These are phyloP conservation scores for Rhynchosporium agropyri DNA, from an alignment of 2,329 filamentous ascomycete genomes.

Conservation along the genomic window DNA sequence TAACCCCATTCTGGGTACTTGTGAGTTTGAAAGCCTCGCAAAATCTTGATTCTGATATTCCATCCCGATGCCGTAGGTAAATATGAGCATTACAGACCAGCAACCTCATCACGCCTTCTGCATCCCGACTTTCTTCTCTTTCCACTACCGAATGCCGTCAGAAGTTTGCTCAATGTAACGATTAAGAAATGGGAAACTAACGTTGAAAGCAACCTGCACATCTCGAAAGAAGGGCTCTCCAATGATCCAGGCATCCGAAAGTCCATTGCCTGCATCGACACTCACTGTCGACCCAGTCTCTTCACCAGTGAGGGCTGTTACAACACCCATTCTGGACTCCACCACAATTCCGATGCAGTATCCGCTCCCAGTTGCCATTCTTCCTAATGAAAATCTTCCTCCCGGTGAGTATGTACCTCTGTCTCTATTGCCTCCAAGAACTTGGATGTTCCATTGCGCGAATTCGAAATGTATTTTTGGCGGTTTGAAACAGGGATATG, in stretches of 20 bases:
- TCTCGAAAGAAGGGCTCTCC: constrained; percentile 37
- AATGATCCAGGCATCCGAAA: constrained; percentile 32
- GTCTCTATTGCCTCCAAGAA: constrained; percentile 29
- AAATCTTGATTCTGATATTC: background rate
- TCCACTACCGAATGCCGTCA: constrained; percentile 18
- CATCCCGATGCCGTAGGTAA: no score
- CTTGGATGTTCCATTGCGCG: constrained; percentile 25
- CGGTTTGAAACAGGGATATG: constrained; percentile 33
- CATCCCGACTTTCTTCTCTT: constrained; percentile 20
- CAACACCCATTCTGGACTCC: constrained; percentile 29
- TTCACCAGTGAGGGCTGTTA: constrained; percentile 5
- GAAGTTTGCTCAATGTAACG: background rate
- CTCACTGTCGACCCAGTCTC: constrained; percentile 3
- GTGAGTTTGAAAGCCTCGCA: background rate
- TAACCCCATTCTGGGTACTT: background rate
- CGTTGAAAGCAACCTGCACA: constrained; percentile 35
- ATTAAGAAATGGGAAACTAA: constrained; percentile 18
- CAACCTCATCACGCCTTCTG: constrained; percentile 5
- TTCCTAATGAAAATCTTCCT: constrained; percentile 32
- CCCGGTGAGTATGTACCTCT: constrained; percentile 24
- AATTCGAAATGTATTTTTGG: constrained; percentile 34
- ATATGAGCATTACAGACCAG: background rate
- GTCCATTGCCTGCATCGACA: constrained; percentile 21
- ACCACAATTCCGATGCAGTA: constrained; percentile 34
- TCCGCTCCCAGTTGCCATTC: constrained; percentile 30